phyloP scores from a whole-genome alignment of 345 rosid species.

The Rhodamnia rubescens region DNA sequence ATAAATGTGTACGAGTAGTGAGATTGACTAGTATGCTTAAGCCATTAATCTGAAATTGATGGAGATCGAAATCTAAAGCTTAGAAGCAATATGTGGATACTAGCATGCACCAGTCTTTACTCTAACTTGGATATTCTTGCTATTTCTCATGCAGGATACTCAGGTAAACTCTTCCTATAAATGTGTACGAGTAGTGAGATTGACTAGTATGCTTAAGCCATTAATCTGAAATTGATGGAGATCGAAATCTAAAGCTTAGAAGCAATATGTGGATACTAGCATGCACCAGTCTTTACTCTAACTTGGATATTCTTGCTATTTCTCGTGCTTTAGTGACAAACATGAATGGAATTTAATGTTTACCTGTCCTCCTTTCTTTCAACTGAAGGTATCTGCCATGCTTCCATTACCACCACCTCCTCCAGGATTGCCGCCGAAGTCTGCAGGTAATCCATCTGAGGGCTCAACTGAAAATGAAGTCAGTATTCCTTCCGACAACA shows the following conservation, averaged over 20 bases:
- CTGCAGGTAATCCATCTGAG: slow-evolving; percentile 29
- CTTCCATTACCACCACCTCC: slow-evolving; percentile 59
- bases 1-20: not conserved
- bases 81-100: too few relatives aligned
- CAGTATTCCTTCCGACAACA: slow-evolving; percentile 24
- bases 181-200: not conserved
- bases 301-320: not conserved
- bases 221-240: not conserved
- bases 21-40: not conserved
- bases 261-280: not conserved
- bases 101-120: not conserved
- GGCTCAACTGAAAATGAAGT: slow-evolving; percentile 33
- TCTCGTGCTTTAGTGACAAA: not conserved
- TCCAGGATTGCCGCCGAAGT: slow-evolving; percentile 40
- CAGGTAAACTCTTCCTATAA: slow-evolving; percentile 20
- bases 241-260: not conserved
- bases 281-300: not conserved
- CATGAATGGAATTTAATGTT: not conserved
- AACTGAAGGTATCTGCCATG: slow-evolving; percentile 28
- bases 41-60: not conserved
- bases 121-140: not conserved
- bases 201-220: not conserved
- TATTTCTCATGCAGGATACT: slow-evolving; percentile 11
- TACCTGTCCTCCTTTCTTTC: not conserved
- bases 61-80: not conserved